Conservation (phyloP, 768 basidiomycete species). For the Amanita jacksonii region DNA sequence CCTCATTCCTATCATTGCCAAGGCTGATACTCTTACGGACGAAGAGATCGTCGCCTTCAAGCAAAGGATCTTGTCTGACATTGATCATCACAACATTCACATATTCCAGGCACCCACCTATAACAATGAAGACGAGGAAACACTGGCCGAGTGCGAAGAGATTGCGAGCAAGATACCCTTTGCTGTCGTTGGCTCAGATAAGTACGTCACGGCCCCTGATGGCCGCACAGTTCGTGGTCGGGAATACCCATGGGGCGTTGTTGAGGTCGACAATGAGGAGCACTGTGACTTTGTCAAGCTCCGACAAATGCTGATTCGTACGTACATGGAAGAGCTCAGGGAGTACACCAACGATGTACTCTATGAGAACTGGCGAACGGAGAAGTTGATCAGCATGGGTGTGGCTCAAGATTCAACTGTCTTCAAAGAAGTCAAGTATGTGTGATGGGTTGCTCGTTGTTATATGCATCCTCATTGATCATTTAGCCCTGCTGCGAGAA, state of each 20-base stretch:
- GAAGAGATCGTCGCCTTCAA: constrained; percentile 94
- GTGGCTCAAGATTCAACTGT: constrained; percentile 95
- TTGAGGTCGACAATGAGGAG: constrained; percentile 98
- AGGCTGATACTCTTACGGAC: constrained; percentile 95
- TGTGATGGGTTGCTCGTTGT: constrained; percentile 11
- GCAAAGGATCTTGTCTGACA: constrained; percentile 84
- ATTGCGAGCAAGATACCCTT: constrained; percentile 98
- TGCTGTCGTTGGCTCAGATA: constrained; percentile 93
- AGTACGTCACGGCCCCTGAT: constrained; percentile 70
- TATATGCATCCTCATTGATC: constrained; percentile 5
- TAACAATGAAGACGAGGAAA: constrained; percentile 98
- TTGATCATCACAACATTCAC: constrained; percentile 90
- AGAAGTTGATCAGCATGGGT: constrained; percentile 95
- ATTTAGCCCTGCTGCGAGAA: constrained; percentile 83
- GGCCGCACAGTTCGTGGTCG: constrained; percentile 93
- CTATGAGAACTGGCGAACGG: constrained; percentile 97
- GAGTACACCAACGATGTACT: constrained; percentile 94
- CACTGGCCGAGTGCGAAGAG: constrained; percentile 93
- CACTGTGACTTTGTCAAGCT: constrained; percentile 99
- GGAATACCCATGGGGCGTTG: constrained; percentile 96
- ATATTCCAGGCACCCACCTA: constrained; percentile 98
- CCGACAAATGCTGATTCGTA: constrained; percentile 97
- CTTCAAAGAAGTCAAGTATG: constrained; percentile 99
- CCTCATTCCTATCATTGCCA: constrained; percentile 96
- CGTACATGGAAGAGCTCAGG: constrained; percentile 98